Percentiles rank a stretch among this genome's conserved stretches.
These are phyloP conservation scores for Eutrema heterophyllum DNA, from an alignment of 345 rosid genomes.

Conservation along the genomic window DNA sequence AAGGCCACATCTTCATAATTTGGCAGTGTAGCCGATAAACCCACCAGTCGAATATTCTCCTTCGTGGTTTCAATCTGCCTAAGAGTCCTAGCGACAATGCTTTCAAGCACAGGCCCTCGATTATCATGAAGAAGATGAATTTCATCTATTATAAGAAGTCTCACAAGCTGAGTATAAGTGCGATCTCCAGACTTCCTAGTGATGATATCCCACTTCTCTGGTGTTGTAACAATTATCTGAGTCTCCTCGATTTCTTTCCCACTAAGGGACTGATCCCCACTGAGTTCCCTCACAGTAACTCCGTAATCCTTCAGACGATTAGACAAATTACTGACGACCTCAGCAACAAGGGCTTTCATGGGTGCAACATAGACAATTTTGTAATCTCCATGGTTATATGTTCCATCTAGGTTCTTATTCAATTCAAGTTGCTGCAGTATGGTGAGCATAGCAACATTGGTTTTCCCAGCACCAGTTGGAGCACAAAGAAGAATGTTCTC, in stretches of 20 bases:
- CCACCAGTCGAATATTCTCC: constrained; percentile 91
- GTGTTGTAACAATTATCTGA: constrained; percentile 94
- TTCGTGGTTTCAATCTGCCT: constrained; percentile 91
- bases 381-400: constrained; percentile 63
- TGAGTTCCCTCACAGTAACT: constrained; percentile 77
- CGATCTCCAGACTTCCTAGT: constrained; percentile 99
- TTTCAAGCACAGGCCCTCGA: constrained; percentile 97
- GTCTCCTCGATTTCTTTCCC: constrained; percentile 96
- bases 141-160: constrained; percentile 87
- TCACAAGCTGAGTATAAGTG: constrained; percentile 90
- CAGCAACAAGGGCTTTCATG: constrained; percentile 99
- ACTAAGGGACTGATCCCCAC: constrained; percentile 90
- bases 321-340: constrained; percentile 87
- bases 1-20: constrained; percentile 92
- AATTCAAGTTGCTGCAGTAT: constrained; percentile 87
- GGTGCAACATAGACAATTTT: constrained; percentile 99
- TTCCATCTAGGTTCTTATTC: constrained; percentile 59
- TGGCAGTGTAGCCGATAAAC: constrained; percentile 92
- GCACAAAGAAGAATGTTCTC: constrained; percentile 93
- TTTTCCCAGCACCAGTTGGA: constrained; percentile 98
- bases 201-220: constrained; percentile 97
- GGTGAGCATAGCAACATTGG: constrained; percentile 94
- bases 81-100: constrained; percentile 95
- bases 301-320: constrained; percentile 69
- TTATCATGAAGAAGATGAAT: constrained; percentile 97